phyloP scores from a whole-genome alignment of 2,329 filamentous ascomycete genomes.

The Colletotrichum liaoningense region DNA sequence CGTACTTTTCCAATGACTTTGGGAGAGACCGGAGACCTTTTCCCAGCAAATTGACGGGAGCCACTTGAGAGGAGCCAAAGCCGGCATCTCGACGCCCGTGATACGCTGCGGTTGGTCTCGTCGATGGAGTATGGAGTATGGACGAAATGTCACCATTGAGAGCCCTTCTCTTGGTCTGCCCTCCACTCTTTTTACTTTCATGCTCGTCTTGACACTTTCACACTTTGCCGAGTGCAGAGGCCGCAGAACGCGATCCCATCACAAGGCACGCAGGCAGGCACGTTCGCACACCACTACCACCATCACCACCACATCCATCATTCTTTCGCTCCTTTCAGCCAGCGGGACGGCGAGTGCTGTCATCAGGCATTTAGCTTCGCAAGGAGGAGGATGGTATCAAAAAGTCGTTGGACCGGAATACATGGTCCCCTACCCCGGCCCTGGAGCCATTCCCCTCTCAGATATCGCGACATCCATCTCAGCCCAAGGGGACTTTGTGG shows the following conservation, averaged over 20 bases:
- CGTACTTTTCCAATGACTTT: neutral
- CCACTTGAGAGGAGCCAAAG: neutral
- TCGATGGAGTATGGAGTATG: neutral
- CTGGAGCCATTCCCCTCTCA: constrained; percentile 16
- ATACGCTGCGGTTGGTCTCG: neutral
- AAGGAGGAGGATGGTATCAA: neutral
- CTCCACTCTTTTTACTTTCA: constrained; percentile 34
- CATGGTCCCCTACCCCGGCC: neutral
- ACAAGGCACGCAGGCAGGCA: constrained; percentile 4
- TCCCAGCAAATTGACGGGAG: neutral
- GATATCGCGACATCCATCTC: constrained; percentile 12
- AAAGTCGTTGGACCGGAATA: constrained; percentile 11
- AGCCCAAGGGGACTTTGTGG: constrained; percentile 20
- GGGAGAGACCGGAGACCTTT: neutral
- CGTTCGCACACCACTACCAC: neutral
- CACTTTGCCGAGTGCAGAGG: constrained; percentile 24
- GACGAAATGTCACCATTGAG: neutral
- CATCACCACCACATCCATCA: neutral
- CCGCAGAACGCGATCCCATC: constrained; percentile 14
- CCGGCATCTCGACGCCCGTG: neutral
- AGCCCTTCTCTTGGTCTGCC: neutral
- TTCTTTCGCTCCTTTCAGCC: neutral
- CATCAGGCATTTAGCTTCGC: neutral
- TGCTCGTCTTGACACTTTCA: constrained; percentile 19
- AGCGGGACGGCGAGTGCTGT: neutral